A percentile compares a stretch with the other conserved stretches of the same genome.
phyloP scores from a whole-genome alignment of 208 protist genomes.

The Trypanosoma boissoni region DNA sequence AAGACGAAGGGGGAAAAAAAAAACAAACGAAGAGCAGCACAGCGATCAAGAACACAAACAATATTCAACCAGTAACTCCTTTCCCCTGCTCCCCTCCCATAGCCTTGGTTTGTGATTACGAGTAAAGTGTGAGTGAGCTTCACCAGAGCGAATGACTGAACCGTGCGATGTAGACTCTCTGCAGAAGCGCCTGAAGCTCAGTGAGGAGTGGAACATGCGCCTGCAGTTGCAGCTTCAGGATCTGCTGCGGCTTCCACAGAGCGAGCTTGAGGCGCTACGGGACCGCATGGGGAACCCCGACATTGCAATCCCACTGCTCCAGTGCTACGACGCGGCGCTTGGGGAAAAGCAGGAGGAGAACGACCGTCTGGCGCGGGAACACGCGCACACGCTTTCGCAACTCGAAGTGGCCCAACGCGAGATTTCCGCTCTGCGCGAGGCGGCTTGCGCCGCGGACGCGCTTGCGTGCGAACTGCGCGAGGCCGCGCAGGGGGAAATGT shows the following conservation, averaged over 20 bases:
- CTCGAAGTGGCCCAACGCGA: slow-evolving; percentile 27
- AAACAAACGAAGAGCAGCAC: no score
- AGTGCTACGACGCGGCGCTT: slow-evolving; percentile 87
- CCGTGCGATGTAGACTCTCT: slow-evolving; percentile 45
- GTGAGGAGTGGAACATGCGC: slow-evolving; percentile 82
- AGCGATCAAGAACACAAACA: no score
- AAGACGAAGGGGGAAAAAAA: no score
- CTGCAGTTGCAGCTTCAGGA: slow-evolving; percentile 72
- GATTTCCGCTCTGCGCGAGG: slow-evolving; percentile 36
- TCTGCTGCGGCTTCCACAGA: slow-evolving; percentile 61
- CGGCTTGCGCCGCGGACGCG: slow-evolving; percentile 54
- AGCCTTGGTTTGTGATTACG: no score
- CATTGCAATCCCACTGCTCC: slow-evolving; percentile 77
- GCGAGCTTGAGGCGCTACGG: slow-evolving; percentile 52
- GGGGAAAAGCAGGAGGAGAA: slow-evolving; percentile 61
- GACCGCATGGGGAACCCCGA: slow-evolving; percentile 77
- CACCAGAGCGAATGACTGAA: no score
- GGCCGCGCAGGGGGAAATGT: slow-evolving; percentile 30
- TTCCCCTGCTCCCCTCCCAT: no score
- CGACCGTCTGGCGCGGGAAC: slow-evolving; percentile 34
- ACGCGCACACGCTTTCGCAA: slow-evolving; percentile 20
- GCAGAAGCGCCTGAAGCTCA: slow-evolving; percentile 56
- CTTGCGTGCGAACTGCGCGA: slow-evolving; percentile 45
- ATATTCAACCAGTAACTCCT: no score
- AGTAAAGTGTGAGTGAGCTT: no score